Evolutionary conservation across 1,284 basidiomycete genomes (phyloP).

Genomic region (Irpex sp.): DNA sequence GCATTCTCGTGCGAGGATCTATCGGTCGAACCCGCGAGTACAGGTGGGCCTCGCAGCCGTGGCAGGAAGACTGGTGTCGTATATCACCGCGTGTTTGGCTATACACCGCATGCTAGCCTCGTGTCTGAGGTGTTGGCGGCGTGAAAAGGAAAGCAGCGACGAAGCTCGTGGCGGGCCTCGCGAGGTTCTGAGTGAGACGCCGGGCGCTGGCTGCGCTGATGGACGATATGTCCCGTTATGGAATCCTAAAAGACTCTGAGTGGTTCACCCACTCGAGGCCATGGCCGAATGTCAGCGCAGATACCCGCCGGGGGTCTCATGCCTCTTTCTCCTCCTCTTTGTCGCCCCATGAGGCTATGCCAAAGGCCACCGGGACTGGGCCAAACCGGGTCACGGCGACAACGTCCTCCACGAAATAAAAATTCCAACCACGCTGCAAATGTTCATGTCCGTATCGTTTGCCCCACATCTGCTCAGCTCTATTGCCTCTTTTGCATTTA

Average conservation of each 20-base stretch:
- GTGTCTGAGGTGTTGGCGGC: not conserved
- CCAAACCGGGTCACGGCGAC: too few species aligned
- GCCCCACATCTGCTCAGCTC: not conserved
- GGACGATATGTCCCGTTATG: not conserved
- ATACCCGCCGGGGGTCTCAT: not conserved
- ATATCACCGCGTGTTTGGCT: not conserved
- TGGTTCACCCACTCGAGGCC: not conserved
- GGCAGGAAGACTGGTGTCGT: too few species aligned
- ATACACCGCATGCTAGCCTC: not conserved
- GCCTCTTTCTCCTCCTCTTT: not conserved
- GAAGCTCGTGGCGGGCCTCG: not conserved
- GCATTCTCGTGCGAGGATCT: too few species aligned
- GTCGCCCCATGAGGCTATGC: constrained; percentile 7
- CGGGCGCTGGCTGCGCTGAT: not conserved
- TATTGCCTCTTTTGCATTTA: not conserved
- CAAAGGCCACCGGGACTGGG: not conserved
- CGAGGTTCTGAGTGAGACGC: not conserved
- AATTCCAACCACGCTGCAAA: not conserved
- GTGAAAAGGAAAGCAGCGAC: not conserved
- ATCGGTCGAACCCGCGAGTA: not conserved
- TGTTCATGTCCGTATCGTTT: not conserved
- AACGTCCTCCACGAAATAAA: not conserved
- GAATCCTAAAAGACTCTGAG: constrained; percentile 1
- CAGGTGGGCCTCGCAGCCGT: not conserved
- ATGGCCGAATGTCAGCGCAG: not conserved